Conservation (phyloP, 768 basidiomycete genomes). For the Astraeus odoratus region DNA sequence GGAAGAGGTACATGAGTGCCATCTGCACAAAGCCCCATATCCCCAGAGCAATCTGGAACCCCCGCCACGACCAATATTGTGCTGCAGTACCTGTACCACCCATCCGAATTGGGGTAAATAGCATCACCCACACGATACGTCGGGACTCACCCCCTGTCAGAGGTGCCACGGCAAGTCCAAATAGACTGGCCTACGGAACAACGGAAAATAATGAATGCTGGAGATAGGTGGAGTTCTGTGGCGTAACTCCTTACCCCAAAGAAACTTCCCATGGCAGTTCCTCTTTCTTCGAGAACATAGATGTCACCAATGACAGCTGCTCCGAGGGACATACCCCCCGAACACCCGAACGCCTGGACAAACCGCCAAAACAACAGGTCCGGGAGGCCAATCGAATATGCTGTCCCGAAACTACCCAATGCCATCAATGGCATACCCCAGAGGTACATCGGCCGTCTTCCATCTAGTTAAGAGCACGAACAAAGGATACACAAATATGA, state of each 20-base stretch:
- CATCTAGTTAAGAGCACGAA: slow-evolving; percentile 37
- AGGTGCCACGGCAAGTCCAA: slow-evolving; percentile 60
- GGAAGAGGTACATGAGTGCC: slow-evolving; percentile 13
- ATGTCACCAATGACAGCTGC: slow-evolving; percentile 61
- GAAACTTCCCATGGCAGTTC: slow-evolving; percentile 54
- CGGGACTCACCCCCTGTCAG: slow-evolving; percentile 40
- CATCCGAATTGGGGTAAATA: not conserved
- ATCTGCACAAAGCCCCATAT: slow-evolving; percentile 17
- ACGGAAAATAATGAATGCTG: not conserved
- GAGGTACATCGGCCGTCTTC: slow-evolving; percentile 55
- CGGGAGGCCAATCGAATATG: slow-evolving; percentile 34
- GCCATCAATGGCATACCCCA: slow-evolving; percentile 51
- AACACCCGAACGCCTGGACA: slow-evolving; percentile 59
- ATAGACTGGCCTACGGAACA: slow-evolving; percentile 37
- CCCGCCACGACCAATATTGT: slow-evolving; percentile 29
- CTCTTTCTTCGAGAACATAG: slow-evolving; percentile 55
- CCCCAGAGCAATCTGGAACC: slow-evolving; percentile 22
- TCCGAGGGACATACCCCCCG: slow-evolving; percentile 49
- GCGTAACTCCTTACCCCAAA: slow-evolving; percentile 35
- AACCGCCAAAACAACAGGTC: slow-evolving; percentile 55
- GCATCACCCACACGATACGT: not conserved
- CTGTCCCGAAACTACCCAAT: slow-evolving; percentile 55
- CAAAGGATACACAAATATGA: not conserved
- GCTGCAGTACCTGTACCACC: slow-evolving; percentile 17
- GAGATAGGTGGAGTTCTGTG: not conserved